Conservation (phyloP, 1,284 basidiomycete genomes). For the Exsudoporus floridanus region DNA sequence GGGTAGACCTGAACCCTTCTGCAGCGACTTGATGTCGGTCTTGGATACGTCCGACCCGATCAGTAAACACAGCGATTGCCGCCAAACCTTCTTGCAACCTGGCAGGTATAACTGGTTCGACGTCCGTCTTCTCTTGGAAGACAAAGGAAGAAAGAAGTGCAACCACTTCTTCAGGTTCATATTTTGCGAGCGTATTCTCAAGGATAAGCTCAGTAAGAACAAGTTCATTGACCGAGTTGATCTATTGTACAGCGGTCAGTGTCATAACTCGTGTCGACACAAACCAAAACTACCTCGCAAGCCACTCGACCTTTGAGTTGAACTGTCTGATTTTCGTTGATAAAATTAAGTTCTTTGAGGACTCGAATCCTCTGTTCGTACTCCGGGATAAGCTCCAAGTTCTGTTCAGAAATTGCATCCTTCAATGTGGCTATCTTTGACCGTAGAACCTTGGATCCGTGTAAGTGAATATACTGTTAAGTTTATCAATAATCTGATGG, state of each 20-base stretch:
- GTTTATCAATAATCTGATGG: constrained; percentile 8
- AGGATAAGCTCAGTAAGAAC: constrained; percentile 96
- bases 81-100: constrained; percentile 80
- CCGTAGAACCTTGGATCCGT: constrained; percentile 73
- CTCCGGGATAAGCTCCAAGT: constrained; percentile 94
- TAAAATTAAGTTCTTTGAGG: constrained; percentile 88
- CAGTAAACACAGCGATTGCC: constrained; percentile 79
- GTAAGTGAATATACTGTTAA: constrained; percentile 69
- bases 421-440: constrained; percentile 75
- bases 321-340: constrained; percentile 92
- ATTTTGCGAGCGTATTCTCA: constrained; percentile 89
- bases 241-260: constrained; percentile 82
- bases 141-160: constrained; percentile 95
- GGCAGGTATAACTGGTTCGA: constrained; percentile 76
- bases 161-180: constrained; percentile 96
- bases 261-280: neutral
- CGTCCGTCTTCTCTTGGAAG: constrained; percentile 95
- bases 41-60: constrained; percentile 80
- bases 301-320: constrained; percentile 96
- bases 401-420: constrained; percentile 89
- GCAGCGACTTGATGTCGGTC: constrained; percentile 75
- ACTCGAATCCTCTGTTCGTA: constrained; percentile 94
- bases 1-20: constrained; percentile 71
- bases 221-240: constrained; percentile 96
- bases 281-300: constrained; percentile 70